phyloP scores from a whole-genome alignment of 2,329 filamentous ascomycete species.

The Penicillium sp. region DNA sequence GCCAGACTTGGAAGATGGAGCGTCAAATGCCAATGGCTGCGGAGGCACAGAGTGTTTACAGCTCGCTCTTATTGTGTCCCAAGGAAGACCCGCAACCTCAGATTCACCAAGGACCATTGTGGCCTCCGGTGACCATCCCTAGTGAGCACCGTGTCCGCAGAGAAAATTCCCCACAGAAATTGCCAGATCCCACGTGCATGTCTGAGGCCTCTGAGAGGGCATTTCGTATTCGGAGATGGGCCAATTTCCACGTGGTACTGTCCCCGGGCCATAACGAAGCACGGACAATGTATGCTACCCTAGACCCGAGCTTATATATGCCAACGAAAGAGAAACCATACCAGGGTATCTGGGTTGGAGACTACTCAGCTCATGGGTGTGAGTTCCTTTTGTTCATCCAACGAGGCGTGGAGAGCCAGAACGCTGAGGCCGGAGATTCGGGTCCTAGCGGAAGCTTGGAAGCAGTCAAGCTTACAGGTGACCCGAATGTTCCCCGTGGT shows the following conservation, averaged over 20 bases:
- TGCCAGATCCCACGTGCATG: constrained; percentile 45
- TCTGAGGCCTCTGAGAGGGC: constrained; percentile 63
- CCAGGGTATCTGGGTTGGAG: constrained; percentile 88
- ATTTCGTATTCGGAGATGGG: constrained; percentile 76
- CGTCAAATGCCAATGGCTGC: constrained; percentile 57
- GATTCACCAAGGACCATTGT: constrained; percentile 57
- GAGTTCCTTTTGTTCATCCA: constrained; percentile 86
- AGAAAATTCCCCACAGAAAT: constrained; percentile 34
- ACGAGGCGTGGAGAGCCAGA: constrained; percentile 45
- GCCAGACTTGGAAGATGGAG: constrained; percentile 34
- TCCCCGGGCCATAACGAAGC: constrained; percentile 42
- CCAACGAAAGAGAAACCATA: constrained; percentile 78
- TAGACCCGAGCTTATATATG: constrained; percentile 73
- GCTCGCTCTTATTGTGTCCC: constrained; percentile 67
- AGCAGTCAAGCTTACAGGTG: constrained; percentile 88
- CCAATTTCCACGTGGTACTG: constrained; percentile 57
- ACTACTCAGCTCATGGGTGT: constrained; percentile 83
- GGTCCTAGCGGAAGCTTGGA: constrained; percentile 69
- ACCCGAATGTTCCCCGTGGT: constrained; percentile 83
- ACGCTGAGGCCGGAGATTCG: constrained; percentile 34
- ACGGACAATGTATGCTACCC: constrained; percentile 66
- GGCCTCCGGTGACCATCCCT: constrained; percentile 74
- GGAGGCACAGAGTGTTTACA: constrained; percentile 57
- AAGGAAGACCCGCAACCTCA: constrained; percentile 39
- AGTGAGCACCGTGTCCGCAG: constrained; percentile 57